Percentiles rank a stretch among this genome's conserved stretches.
Evolutionary conservation across 2,329 filamentous ascomycete genomes (phyloP).

Genomic region (Sporothrix brasiliensis): DNA sequence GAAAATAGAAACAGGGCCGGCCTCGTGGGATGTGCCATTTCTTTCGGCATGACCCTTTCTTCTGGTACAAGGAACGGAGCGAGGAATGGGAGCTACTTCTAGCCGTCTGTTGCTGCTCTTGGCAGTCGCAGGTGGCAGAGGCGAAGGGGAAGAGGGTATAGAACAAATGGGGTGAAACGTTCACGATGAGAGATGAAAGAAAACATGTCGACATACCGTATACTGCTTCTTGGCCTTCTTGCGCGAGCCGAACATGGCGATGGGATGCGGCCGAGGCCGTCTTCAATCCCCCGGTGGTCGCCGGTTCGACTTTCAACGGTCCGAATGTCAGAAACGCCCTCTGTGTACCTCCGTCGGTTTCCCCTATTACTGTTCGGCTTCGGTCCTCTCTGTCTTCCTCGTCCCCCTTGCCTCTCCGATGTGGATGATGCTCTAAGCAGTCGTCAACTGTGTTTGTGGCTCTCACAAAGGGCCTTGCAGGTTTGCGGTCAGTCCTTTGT

Average conservation of each 20-base stretch:
- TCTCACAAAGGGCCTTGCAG: not conserved
- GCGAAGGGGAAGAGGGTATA: not conserved
- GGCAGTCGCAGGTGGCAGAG: not conserved
- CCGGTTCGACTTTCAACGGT: conserved; percentile 3
- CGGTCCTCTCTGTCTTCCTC: not conserved
- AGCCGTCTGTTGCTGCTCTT: not conserved
- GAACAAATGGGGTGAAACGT: not conserved
- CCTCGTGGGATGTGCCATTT: not conserved
- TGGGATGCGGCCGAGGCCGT: conserved; percentile 19
- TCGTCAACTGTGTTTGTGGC: not conserved
- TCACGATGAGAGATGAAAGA: conserved; percentile 31
- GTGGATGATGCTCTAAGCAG: not conserved
- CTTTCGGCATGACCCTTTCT: conserved; percentile 11
- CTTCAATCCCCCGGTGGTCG: not conserved
- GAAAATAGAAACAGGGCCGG: not conserved
- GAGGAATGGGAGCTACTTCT: conserved; percentile 21
- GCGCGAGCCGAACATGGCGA: conserved; percentile 53
- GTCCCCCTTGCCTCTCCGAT: not conserved
- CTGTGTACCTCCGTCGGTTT: conserved; percentile 1
- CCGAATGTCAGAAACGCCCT: not conserved
- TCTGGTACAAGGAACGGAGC: not conserved
- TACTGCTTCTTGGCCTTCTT: conserved; percentile 53
- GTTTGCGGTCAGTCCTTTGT: not conserved
- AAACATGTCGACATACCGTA: conserved; percentile 50
- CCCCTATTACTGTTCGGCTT: not conserved